phyloP scores from a whole-genome alignment of 305 asterid species.

The Fraxinus xanthoxyloides region DNA sequence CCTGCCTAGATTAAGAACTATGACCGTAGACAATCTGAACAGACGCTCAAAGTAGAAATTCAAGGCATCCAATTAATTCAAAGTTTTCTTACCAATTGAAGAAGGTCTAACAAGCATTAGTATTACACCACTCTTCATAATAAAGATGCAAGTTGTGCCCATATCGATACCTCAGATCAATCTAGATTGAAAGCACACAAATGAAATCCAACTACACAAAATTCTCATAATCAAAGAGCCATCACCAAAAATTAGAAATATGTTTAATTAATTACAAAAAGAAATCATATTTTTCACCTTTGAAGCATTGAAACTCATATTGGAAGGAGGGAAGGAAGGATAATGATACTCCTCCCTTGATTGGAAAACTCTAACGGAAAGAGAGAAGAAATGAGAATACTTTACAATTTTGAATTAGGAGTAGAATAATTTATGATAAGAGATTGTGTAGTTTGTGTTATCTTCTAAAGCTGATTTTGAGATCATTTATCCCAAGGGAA shows the following conservation, averaged over 20 bases:
- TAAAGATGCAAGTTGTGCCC: conserved; percentile 81
- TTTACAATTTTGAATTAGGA: no score
- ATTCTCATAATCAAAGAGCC: no score
- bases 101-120: conserved; percentile 83
- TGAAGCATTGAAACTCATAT: no score
- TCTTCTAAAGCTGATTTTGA: not conserved
- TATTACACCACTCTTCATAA: conserved; percentile 75
- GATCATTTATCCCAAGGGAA: not conserved
- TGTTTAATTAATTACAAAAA: no score
- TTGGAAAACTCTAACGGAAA: not conserved
- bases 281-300: no score
- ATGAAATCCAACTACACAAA: not conserved
- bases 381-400: not conserved
- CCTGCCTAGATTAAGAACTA: not conserved
- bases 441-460: not conserved
- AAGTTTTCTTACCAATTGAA: conserved; percentile 72
- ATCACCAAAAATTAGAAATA: no score
- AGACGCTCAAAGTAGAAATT: not conserved
- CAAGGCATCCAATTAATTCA: not conserved
- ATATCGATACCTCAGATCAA: conserved; percentile 92
- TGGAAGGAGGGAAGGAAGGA: not conserved
- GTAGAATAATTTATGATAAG: no score
- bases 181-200: conserved; percentile 29
- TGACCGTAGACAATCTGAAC: not conserved
- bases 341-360: not conserved